Percentiles rank a stretch among this genome's conserved stretches.
Conservation (phyloP, 805 yeast species). For the Barnettozyma populi region DNA sequence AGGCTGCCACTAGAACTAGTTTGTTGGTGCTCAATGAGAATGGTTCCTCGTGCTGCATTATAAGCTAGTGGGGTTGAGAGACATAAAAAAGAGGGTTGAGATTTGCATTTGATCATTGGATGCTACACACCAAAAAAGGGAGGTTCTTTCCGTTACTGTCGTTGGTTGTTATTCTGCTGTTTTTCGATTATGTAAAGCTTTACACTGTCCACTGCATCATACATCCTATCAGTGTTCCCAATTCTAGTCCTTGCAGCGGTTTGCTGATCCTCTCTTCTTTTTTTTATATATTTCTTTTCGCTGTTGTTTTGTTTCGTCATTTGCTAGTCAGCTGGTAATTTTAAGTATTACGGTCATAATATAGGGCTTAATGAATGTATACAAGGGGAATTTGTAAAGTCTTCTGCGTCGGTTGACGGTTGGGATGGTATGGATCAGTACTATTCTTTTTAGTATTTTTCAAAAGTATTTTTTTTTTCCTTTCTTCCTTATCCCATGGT, state of each 20-base stretch:
- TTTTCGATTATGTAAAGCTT: background rate
- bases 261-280: background rate
- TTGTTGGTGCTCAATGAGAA: conserved; percentile 49
- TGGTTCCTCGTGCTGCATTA: conserved; percentile 38
- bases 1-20: conserved; percentile 82
- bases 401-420: too few relatives aligned
- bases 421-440: too few relatives aligned
- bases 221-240: background rate
- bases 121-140: background rate
- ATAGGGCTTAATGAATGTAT: conserved; percentile 3
- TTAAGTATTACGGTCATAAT: conserved; percentile 16
- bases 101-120: background rate
- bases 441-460: too few relatives aligned
- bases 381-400: background rate
- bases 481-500: too few relatives aligned
- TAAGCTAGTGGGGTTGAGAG: conserved; percentile 15
- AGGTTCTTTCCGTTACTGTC: background rate
- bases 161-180: background rate
- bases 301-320: background rate
- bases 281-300: background rate
- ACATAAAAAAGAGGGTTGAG: background rate
- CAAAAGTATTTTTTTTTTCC: background rate
- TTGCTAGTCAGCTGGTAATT: conserved; percentile 5
- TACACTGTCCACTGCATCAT: too few relatives aligned
- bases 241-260: conserved; percentile 4